phyloP scores from a whole-genome alignment of 306 rosid genomes.

The Casuarina cunninghamiana region DNA sequence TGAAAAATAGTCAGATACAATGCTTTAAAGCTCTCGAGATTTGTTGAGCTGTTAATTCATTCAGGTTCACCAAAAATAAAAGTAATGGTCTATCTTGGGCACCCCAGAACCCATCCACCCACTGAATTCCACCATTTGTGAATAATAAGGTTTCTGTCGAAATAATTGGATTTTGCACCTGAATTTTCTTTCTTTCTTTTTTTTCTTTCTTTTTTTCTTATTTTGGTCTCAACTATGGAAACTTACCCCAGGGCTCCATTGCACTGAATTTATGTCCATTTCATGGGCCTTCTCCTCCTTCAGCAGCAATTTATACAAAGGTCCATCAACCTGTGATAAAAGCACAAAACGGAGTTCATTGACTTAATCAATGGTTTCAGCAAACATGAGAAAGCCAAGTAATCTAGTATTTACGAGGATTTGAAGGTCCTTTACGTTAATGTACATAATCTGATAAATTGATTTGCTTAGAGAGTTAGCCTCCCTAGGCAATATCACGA shows the following conservation, averaged over 20 bases:
- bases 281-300: conserved; percentile 81
- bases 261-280: conserved; percentile 81
- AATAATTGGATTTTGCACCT: too few relatives aligned
- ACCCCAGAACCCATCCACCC: neutral
- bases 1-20: neutral
- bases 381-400: neutral
- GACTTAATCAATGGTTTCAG: conserved; percentile 1
- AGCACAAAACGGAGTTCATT: conserved; percentile 12
- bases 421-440: neutral
- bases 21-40: neutral
- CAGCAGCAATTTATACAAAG: conserved; percentile 61
- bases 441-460: neutral
- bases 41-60: neutral
- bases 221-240: conserved; percentile 19
- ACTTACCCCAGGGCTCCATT: conserved; percentile 93
- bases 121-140: neutral
- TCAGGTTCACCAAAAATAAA: neutral
- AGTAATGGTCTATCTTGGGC: neutral
- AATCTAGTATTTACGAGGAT: neutral
- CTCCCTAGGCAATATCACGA: neutral
- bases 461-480: neutral
- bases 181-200: neutral
- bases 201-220: neutral
- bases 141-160: neutral
- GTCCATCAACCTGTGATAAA: conserved; percentile 56